Conservation (phyloP, 768 basidiomycete species). For the Trametes villosa region DNA sequence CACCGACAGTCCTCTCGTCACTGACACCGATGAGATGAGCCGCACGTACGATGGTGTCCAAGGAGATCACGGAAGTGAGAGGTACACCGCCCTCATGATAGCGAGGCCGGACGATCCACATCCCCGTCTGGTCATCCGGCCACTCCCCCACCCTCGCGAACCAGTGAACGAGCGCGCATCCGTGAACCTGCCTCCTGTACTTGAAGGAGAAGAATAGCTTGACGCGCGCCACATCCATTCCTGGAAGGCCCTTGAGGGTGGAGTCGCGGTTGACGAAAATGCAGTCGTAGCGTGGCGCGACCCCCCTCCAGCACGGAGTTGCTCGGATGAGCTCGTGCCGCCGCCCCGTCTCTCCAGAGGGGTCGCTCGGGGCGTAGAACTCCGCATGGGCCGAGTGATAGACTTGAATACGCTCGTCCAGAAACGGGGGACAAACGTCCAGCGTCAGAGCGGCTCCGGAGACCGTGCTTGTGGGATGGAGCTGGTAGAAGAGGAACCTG, state of each 20-base stretch:
- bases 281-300: background rate
- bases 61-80: background rate
- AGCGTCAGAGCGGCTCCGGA: background rate
- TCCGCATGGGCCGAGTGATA: constrained; percentile 1
- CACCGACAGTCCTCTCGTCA: background rate
- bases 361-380: background rate
- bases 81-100: background rate
- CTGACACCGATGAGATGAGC: constrained; percentile 35
- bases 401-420: background rate
- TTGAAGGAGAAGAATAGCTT: background rate
- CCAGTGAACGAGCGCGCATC: constrained; percentile 15
- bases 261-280: background rate
- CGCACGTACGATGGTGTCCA: constrained; percentile 23
- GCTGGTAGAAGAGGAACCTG: background rate
- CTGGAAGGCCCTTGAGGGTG: background rate
- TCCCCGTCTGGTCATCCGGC: constrained; percentile 31
- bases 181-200: constrained; percentile 24
- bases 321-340: background rate
- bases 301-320: background rate
- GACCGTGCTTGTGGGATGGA: background rate
- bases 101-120: constrained; percentile 34
- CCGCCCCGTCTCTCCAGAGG: background rate
- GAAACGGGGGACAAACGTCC: background rate
- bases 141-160: background rate
- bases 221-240: background rate